phyloP scores from a whole-genome alignment of 495 filamentous ascomycete genomes.

The Aspergillus sclerotiicarbonarius region DNA sequence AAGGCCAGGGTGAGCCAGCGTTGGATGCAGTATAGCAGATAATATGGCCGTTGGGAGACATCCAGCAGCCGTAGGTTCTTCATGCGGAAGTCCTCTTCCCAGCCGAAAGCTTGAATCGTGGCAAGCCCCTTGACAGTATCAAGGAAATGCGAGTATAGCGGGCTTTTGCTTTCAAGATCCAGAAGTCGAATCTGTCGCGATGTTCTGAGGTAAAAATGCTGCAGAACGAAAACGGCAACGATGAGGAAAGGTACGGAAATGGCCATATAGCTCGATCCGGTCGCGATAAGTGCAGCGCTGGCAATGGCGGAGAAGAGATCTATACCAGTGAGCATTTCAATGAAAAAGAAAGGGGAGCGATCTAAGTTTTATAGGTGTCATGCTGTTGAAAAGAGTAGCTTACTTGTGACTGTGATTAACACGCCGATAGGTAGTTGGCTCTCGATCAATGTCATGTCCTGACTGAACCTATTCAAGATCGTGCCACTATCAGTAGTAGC shows the following conservation, averaged over 20 bases:
- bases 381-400: not conserved
- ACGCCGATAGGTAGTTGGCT: not conserved
- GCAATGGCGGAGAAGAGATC: not conserved
- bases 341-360: not conserved
- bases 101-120: not conserved
- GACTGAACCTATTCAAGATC: not conserved
- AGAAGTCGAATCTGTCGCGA: slow-evolving; percentile 1
- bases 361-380: not conserved
- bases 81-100: not conserved
- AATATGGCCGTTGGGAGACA: not conserved
- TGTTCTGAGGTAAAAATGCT: not conserved
- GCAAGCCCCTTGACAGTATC: not conserved
- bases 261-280: not conserved
- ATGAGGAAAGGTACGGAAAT: not conserved
- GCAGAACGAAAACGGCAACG: not conserved
- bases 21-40: slow-evolving; percentile 1
- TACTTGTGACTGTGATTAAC: not conserved
- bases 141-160: not conserved
- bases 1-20: not conserved
- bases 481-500: not conserved
- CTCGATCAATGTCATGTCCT: slow-evolving; percentile 5
- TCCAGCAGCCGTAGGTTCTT: not conserved
- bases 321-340: not conserved
- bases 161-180: not conserved
- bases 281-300: not conserved